Conservation (phyloP, 257 asterid genomes). For the Fraxinus quadrangulata region DNA sequence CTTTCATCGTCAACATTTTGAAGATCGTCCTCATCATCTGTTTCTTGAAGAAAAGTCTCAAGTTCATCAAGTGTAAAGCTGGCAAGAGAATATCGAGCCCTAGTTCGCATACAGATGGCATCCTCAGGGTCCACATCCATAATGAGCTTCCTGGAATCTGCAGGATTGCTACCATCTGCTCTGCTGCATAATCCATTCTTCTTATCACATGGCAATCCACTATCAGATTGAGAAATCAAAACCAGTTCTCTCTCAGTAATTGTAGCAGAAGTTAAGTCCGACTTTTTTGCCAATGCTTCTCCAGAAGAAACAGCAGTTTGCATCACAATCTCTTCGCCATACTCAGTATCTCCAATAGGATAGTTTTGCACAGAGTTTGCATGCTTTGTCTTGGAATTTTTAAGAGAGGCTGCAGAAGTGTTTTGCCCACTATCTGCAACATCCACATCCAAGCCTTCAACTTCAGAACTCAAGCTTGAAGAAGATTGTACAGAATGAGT, state of each 20-base stretch:
- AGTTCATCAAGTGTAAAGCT: conserved; percentile 95
- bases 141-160: conserved; percentile 37
- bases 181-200: conserved; percentile 35
- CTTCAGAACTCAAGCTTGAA: conserved; percentile 89
- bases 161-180: conserved; percentile 32
- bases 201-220: conserved; percentile 37
- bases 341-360: conserved; percentile 49
- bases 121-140: conserved; percentile 59
- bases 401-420: conserved; percentile 30
- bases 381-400: conserved; percentile 29
- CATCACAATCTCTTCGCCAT: conserved; percentile 55
- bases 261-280: conserved; percentile 18
- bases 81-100: conserved; percentile 98
- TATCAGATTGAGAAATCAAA: conserved; percentile 38
- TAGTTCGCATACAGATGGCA: conserved; percentile 90
- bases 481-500: conserved; percentile 69
- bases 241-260: conserved; percentile 31
- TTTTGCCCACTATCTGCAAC: conserved; percentile 56
- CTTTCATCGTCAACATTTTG: conserved; percentile 88
- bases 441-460: conserved; percentile 76
- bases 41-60: conserved; percentile 95
- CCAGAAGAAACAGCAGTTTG: conserved; percentile 40
- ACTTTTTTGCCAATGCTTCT: conserved; percentile 28
- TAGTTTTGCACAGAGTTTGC: conserved; percentile 28
- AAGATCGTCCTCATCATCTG: conserved; percentile 94